Percentiles rank a stretch among this genome's conserved stretches.
phyloP scores from a whole-genome alignment of 2,329 filamentous ascomycete genomes.

The Penicillium sp. region DNA sequence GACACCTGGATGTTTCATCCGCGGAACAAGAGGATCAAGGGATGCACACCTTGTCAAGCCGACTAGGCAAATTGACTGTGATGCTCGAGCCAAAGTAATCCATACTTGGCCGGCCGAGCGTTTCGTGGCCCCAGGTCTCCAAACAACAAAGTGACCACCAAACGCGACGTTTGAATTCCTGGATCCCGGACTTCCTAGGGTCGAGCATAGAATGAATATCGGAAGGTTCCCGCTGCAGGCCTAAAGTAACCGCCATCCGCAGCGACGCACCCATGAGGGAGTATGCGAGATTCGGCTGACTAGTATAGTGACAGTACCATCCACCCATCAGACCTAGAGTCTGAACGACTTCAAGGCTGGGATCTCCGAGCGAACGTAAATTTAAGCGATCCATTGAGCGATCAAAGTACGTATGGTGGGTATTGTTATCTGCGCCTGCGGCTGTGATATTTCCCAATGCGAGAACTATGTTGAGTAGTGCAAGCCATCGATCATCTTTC shows the following conservation, averaged over 20 bases:
- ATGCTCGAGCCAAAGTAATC: slow-evolving; percentile 64
- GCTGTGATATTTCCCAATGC: slow-evolving; percentile 68
- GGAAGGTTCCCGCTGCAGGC: slow-evolving; percentile 62
- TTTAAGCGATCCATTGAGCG: slow-evolving; percentile 63
- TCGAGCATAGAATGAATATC: slow-evolving; percentile 28
- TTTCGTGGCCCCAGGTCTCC: slow-evolving; percentile 69
- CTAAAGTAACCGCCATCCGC: slow-evolving; percentile 68
- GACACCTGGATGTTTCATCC: background rate
- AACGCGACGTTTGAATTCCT: slow-evolving; percentile 61
- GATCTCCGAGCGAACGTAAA: slow-evolving; percentile 64
- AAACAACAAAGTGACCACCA: slow-evolving; percentile 72
- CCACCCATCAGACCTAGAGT: slow-evolving; percentile 67
- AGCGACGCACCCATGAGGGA: slow-evolving; percentile 68
- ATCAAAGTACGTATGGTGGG: slow-evolving; percentile 66
- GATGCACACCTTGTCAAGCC: slow-evolving; percentile 29
- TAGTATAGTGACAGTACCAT: slow-evolving; percentile 73
- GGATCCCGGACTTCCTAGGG: slow-evolving; percentile 47
- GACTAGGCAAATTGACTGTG: slow-evolving; percentile 60
- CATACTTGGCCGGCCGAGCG: slow-evolving; percentile 65
- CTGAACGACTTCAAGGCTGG: slow-evolving; percentile 68
- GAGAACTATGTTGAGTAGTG: slow-evolving; percentile 70
- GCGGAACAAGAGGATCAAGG: background rate
- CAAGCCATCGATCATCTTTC: slow-evolving; percentile 65
- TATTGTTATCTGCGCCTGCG: slow-evolving; percentile 58
- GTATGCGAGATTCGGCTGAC: slow-evolving; percentile 71